Evolutionary conservation across 2,329 filamentous ascomycete species (phyloP), one percentile per base, ranked within the genome.

Genomic region (Aspergillus caelatus): DNA sequence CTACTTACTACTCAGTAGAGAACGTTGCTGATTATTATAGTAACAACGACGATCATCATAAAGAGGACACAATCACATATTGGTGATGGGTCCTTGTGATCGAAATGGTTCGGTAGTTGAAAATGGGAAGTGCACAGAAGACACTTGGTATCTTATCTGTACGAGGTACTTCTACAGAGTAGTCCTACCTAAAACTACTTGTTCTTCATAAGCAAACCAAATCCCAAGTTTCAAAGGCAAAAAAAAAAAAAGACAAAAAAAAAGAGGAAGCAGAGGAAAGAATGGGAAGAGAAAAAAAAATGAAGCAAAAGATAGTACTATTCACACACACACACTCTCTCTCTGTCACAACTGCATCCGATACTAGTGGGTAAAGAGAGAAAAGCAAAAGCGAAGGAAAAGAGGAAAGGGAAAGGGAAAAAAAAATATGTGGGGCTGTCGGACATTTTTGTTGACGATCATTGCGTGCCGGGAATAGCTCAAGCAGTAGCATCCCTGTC

Each of bases 401-500:
- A 6, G 3, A 30, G 12, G n/a, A 26, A 36, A 10, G 21, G 19
- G 19, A 52, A 39, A 36, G 32, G 21, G 34, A 23, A 23, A 45
- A 36, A 50, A 34, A 19, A 52, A 7, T 4, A 19, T 41, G 32
- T 60, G 58, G 28, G 41, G 41, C 48, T 58, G 58, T 65, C 65
- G 62, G 67, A 66, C 65, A 65, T 67, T 67, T 63, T 66, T 61
- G 63, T 55, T 46, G 65, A 62, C 65, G 68, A 70, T 70, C 65
- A 68, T 62, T 66, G 63, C 61, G 60, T 41, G 55, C 65, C 65
- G 62, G 65, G 63, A 65, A 65, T 65, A 69, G 67, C 66, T 60
- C 56, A 50, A 67, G 61, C 58, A 61, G 56, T 60, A 52, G 59
- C 53, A 67, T 67, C 65, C 62, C 62, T 67, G 59, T 28, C 57